These are phyloP conservation scores for Metahyphopichia silvanorum DNA, from an alignment of 805 yeast genomes.

Conservation along the genomic window DNA sequence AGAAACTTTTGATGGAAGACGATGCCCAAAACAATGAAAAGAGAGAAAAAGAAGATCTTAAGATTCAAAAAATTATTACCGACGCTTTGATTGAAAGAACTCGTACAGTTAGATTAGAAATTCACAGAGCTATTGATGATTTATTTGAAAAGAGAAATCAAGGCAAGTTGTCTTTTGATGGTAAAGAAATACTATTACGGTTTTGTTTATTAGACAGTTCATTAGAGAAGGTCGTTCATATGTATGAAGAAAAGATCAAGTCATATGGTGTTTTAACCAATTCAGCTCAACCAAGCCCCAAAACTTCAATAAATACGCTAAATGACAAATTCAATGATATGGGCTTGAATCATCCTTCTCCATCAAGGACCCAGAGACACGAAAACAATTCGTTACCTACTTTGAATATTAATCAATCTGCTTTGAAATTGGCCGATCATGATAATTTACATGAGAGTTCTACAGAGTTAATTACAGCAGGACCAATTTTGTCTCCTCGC, in stretches of 20 bases:
- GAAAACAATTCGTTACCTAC: too few relatives aligned
- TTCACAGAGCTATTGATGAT: conserved; percentile 50
- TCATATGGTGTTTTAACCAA: conserved; percentile 1
- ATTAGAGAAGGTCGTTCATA: conserved; percentile 48
- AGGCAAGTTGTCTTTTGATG: conserved; percentile 50
- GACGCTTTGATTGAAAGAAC: conserved; percentile 53
- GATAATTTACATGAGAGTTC: conserved; percentile 47
- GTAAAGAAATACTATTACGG: conserved; percentile 51
- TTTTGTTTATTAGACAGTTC: conserved; percentile 55
- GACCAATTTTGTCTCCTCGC: conserved; percentile 50
- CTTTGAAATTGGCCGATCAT: too few relatives aligned
- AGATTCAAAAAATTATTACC: conserved; percentile 43
- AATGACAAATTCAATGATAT: neutral
- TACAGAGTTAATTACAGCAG: conserved; percentile 48
- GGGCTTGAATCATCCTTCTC: too few relatives aligned
- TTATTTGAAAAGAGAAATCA: conserved; percentile 44
- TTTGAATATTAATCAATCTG: too few relatives aligned
- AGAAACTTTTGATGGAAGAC: conserved; percentile 48
- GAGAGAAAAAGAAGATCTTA: conserved; percentile 30
- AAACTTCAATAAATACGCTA: neutral
- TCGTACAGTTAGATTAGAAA: conserved; percentile 45
- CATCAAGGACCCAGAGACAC: too few relatives aligned
- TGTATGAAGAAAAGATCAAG: conserved; percentile 43
- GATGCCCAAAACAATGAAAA: conserved; percentile 31
- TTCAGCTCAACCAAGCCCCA: neutral